phyloP scores from a whole-genome alignment of 495 filamentous ascomycete species.

The Aspergillus ostianus region DNA sequence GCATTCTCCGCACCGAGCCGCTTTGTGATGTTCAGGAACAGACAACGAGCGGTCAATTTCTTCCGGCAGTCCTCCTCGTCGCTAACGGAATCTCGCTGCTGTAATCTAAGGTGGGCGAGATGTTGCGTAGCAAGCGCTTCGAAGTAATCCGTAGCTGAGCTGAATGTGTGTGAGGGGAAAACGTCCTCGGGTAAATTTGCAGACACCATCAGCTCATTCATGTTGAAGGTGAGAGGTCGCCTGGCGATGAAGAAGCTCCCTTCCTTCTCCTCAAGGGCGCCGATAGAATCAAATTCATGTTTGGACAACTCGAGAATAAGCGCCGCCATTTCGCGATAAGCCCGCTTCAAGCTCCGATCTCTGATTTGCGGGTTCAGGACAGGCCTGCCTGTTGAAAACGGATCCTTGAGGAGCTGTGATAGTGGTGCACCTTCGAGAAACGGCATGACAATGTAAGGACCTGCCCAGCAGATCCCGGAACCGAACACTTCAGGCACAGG shows the following conservation, averaged over 20 bases:
- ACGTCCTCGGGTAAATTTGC: constrained; percentile 19
- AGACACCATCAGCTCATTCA: constrained; percentile 29
- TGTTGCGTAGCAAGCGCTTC: constrained; percentile 40
- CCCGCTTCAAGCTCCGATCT: constrained; percentile 24
- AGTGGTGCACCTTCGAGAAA: constrained; percentile 34
- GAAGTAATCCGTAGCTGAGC: constrained; percentile 42
- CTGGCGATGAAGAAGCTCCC: constrained; percentile 17
- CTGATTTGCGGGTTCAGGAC: constrained; percentile 26
- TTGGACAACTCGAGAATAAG: constrained; percentile 39
- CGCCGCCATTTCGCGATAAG: constrained; percentile 35
- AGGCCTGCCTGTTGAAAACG: constrained; percentile 8
- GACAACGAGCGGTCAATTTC: no score
- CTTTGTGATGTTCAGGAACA: no score
- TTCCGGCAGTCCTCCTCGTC: no score
- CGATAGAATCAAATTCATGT: constrained; percentile 34
- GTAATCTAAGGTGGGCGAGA: no score
- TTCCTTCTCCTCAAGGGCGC: constrained; percentile 28
- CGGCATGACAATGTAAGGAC: constrained; percentile 49
- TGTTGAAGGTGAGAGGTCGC: constrained; percentile 33
- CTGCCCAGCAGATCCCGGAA: constrained; percentile 27
- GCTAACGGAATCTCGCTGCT: no score
- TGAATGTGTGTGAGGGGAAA: constrained; percentile 19
- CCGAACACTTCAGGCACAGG: constrained; percentile 38
- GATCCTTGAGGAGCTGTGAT: constrained; percentile 21
- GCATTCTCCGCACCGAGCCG: no score